A percentile compares a stretch with the other conserved stretches of the same genome.
Evolutionary conservation across 768 basidiomycete species (phyloP).

Genomic region (Collybiopsis confluens): DNA sequence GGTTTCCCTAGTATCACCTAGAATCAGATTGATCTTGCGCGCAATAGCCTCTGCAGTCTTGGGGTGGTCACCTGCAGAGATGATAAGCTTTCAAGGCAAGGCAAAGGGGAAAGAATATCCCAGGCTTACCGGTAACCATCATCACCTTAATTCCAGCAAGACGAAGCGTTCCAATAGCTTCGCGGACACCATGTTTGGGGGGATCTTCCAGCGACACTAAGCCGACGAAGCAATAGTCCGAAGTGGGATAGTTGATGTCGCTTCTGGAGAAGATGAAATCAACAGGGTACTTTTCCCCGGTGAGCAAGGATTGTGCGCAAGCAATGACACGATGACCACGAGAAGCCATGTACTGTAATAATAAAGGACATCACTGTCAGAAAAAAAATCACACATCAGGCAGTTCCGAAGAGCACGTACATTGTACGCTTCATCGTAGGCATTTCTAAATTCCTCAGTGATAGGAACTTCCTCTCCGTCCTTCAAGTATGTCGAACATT

Average conservation of each 20-base stretch:
- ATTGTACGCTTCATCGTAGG: constrained; percentile 60
- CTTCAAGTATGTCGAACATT: constrained; percentile 57
- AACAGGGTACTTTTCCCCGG: constrained; percentile 40
- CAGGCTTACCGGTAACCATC: constrained; percentile 61
- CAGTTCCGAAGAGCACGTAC: constrained; percentile 29
- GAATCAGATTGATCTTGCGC: constrained; percentile 65
- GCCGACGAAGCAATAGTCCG: constrained; percentile 60
- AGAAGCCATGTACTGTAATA: constrained; percentile 71
- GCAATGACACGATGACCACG: constrained; percentile 71
- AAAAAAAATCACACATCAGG: not conserved
- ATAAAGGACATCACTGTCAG: constrained; percentile 4
- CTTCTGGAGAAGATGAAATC: constrained; percentile 51
- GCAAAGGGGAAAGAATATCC: not conserved
- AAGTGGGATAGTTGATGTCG: constrained; percentile 48
- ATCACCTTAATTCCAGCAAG: constrained; percentile 72
- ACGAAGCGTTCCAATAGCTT: constrained; percentile 67
- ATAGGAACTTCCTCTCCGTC: constrained; percentile 45
- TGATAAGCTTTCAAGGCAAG: not conserved
- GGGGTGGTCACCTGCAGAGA: constrained; percentile 54
- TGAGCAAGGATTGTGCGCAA: constrained; percentile 59
- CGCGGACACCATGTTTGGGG: constrained; percentile 67
- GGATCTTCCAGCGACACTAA: constrained; percentile 68
- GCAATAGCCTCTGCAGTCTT: constrained; percentile 75
- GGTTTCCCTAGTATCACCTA: constrained; percentile 63
- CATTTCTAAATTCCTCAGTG: constrained; percentile 47